Percentiles rank a stretch among this genome's conserved stretches.
phyloP scores from a whole-genome alignment of 139 green algal species.

The Cymbomonas tetramitiformis region DNA sequence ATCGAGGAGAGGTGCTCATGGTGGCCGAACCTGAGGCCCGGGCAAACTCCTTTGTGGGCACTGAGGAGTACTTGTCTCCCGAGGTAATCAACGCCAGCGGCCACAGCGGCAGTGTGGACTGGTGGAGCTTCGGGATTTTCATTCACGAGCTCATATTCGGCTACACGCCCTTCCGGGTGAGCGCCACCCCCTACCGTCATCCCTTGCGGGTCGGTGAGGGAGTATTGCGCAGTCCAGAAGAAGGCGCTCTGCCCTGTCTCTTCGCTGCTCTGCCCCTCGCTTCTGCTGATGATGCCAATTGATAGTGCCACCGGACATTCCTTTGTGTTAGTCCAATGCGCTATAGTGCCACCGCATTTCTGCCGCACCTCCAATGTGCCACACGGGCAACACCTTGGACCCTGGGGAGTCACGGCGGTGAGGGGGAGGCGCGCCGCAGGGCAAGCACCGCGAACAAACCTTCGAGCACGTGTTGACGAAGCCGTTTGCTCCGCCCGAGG shows the following conservation, averaged over 20 bases:
- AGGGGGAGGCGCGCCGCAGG: no score
- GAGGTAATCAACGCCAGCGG: conserved; percentile 58
- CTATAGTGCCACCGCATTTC: no score
- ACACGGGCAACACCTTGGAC: no score
- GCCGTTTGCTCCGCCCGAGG: conserved; percentile 57
- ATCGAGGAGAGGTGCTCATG: conserved; percentile 33
- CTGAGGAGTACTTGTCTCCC: conserved; percentile 67
- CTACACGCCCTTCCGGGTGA: conserved; percentile 59
- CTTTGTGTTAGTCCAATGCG: no score
- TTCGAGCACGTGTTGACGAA: conserved; percentile 87
- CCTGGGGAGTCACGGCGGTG: no score
- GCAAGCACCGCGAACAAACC: conserved; percentile 64
- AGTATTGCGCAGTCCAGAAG: no score
- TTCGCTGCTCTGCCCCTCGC: no score
- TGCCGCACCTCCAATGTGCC: no score
- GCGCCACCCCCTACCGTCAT: no score
- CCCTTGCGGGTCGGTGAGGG: no score
- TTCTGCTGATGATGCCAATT: conserved; percentile 1
- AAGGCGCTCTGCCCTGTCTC: no score
- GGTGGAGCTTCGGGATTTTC: conserved; percentile 62
- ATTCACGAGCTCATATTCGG: conserved; percentile 86
- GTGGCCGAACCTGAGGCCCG: conserved; percentile 62
- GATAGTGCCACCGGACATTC: no score
- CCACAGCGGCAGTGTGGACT: conserved; percentile 42
- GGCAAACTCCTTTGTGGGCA: conserved; percentile 83